phyloP scores from a whole-genome alignment of 495 filamentous ascomycete species.

The Cercophora samala region DNA sequence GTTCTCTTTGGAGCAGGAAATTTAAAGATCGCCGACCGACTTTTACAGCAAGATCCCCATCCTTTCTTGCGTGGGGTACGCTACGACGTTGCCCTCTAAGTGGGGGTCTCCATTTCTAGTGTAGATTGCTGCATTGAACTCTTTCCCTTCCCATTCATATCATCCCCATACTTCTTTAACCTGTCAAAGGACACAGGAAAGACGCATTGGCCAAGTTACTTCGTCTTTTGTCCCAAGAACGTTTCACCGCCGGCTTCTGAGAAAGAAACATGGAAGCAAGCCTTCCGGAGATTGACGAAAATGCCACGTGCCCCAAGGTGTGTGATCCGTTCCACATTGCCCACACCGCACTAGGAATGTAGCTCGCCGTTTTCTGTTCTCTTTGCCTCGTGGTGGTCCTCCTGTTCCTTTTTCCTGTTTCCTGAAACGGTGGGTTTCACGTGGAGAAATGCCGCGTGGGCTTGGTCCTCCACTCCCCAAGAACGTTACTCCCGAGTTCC shows the following conservation, averaged over 20 bases:
- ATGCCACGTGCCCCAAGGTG: neutral
- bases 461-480: neutral
- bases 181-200: neutral
- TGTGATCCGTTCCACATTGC: neutral
- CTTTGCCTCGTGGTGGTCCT: too few species aligned
- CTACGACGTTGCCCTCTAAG: neutral
- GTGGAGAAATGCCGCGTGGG: neutral
- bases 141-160: neutral
- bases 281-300: neutral
- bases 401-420: neutral
- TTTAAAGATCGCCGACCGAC: conserved; percentile 2
- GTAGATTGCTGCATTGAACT: neutral
- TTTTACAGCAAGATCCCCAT: neutral
- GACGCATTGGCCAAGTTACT: neutral
- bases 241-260: neutral
- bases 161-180: neutral
- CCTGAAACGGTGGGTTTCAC: neutral
- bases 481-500: neutral
- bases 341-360: neutral
- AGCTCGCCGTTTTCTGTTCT: neutral
- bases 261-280: neutral
- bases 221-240: neutral
- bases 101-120: neutral
- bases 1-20: neutral
- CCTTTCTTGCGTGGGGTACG: neutral